phyloP scores from a whole-genome alignment of 2,329 filamentous ascomycete genomes.

The Hirsutella rhossiliensis region DNA sequence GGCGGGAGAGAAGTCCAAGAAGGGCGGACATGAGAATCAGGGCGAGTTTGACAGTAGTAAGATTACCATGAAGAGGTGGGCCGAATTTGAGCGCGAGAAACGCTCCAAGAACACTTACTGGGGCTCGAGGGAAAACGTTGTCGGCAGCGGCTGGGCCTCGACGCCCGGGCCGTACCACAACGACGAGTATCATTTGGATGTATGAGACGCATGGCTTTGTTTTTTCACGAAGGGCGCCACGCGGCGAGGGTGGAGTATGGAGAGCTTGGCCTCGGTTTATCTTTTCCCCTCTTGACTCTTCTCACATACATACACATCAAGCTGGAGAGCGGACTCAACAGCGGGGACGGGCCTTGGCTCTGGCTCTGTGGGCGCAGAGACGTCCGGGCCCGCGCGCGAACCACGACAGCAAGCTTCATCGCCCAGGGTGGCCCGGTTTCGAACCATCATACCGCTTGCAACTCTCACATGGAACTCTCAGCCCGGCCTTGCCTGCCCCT shows the following conservation, averaged over 20 bases:
- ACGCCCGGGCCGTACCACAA: constrained; percentile 33
- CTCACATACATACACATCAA: too few relatives aligned
- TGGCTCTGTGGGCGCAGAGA: too few relatives aligned
- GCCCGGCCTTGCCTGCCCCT: too few relatives aligned
- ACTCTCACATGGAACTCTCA: too few relatives aligned
- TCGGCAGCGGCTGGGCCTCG: constrained; percentile 30
- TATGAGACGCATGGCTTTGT: constrained; percentile 17
- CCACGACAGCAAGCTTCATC: too few relatives aligned
- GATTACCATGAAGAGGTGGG: constrained; percentile 99
- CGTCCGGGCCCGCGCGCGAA: too few relatives aligned
- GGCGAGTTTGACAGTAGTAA: constrained; percentile 97
- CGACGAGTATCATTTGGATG: constrained; percentile 45
- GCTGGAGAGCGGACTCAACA: too few relatives aligned
- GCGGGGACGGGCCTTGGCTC: too few relatives aligned
- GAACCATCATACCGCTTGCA: too few relatives aligned
- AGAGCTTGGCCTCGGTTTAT: neutral
- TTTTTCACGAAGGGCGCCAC: too few relatives aligned
- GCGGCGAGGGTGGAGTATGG: neutral
- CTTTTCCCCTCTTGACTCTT: too few relatives aligned
- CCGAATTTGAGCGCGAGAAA: constrained; percentile 74
- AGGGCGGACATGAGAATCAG: constrained; percentile 74
- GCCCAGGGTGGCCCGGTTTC: too few relatives aligned
- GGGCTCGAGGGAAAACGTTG: constrained; percentile 36
- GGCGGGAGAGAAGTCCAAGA: constrained; percentile 78
- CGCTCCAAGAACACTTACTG: constrained; percentile 38